Base-by-base conservation (phyloP, 140 eudicot genomes). In the Senecio squalidus region DNA sequence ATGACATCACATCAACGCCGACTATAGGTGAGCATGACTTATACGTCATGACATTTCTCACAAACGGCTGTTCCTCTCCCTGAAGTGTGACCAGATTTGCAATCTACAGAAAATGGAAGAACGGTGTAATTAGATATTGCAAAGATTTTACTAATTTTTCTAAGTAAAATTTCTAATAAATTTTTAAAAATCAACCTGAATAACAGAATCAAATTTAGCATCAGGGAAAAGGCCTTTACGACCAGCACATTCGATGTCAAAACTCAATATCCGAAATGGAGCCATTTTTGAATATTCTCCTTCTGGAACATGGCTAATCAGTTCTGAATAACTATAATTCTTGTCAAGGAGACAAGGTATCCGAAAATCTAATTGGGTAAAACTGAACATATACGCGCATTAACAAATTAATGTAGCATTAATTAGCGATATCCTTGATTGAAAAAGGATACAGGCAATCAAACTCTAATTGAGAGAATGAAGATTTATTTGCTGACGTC, bases 171-270 rank as follows among this genome's bases (percentile, higher is more conserved):
- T 26, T 22, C 20, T 30, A 18, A 33, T 4, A 49, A 21, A 46
- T 34, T 44, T 22, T 27, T 44, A 53, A 43, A 33, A 48, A 30
- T 24, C 58, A 29, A 92, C 98, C 96, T 92, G 98, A 68, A 92
- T 92, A 53, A 92, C 98, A 70, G 98, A 96, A 69, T 92, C 98
- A 71, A 81, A 86, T 18, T 74, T 84, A 51, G 98, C 86, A 62
- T 87, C 95, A 28, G 98, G 98, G 41, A 92, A 92, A 65, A 54
- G 89, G n/a, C 98, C 98, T 77, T 92, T 92, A 31, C 98, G 95
- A 65, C 98, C 98, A 74, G 98, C 98, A 43, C 98, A 92, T 57
- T 92, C 98, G 24, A 92, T 92, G 71, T 92, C 98, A 75, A 92
- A 92, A 73, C 98, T 92, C 60, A 92, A 66, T 69, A 92, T 82